Conservation (phyloP, 805 yeast species). For the Cyberlindnera veronae region DNA sequence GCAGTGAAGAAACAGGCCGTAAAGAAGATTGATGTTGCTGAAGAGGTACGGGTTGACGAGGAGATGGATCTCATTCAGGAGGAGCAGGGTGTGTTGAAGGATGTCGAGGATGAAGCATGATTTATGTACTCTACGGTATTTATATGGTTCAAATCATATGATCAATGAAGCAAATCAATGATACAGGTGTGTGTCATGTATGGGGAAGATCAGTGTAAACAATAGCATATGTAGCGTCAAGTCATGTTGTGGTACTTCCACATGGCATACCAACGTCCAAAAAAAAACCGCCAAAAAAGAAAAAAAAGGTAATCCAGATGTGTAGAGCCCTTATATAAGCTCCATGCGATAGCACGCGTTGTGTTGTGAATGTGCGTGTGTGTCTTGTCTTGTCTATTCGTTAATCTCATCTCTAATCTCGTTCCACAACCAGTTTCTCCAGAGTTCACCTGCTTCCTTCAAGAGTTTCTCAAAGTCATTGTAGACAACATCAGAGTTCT, state of each 20-base stretch:
- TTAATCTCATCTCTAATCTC: constrained; percentile 46
- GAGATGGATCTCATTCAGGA: background rate
- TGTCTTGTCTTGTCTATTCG: constrained; percentile 9
- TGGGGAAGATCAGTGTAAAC: background rate
- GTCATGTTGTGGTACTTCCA: background rate
- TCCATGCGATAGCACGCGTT: background rate
- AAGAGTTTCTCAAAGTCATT: constrained; percentile 72
- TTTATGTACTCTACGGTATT: background rate
- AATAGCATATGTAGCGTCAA: background rate
- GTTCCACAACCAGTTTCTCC: constrained; percentile 78
- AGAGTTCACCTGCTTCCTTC: constrained; percentile 77
- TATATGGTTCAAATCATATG: too few species aligned
- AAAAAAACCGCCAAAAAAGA: too few species aligned
- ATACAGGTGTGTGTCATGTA: background rate
- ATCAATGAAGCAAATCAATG: too few species aligned
- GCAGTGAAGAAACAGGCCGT: background rate
- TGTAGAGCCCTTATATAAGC: background rate
- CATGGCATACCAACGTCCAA: background rate
- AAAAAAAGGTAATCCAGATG: background rate
- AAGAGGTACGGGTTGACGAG: background rate
- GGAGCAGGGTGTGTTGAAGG: background rate
- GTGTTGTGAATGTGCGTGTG: background rate
- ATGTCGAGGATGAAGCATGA: background rate
- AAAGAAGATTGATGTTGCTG: too few species aligned
- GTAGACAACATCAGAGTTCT: constrained; percentile 33